Conservation (phyloP, 371 early-diverging fungal genomes). For the Lichtheimia corymbifera region DNA sequence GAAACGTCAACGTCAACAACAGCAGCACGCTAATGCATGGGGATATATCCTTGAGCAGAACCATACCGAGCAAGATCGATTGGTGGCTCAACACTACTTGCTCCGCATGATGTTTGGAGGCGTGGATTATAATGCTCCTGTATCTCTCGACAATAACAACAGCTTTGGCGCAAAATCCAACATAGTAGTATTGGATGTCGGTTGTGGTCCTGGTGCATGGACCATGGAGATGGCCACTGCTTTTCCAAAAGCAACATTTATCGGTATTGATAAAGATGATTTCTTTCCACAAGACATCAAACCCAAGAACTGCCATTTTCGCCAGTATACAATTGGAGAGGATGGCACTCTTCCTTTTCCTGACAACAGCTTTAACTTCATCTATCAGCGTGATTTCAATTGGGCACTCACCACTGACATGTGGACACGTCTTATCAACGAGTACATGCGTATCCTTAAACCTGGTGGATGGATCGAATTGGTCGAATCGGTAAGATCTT, state of each 20-base stretch:
- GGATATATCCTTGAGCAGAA: slow-evolving; percentile 11
- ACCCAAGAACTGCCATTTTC: slow-evolving; percentile 41
- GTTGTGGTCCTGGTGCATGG: slow-evolving; percentile 43
- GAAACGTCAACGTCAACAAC: slow-evolving; percentile 5
- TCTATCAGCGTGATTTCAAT: slow-evolving; percentile 43
- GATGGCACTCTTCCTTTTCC: slow-evolving; percentile 32
- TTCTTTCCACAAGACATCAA: slow-evolving; percentile 40
- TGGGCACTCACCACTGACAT: slow-evolving; percentile 21
- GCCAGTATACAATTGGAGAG: slow-evolving; percentile 2
- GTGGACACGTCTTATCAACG: slow-evolving; percentile 33
- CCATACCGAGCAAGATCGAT: slow-evolving; percentile 26
- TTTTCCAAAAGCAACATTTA: slow-evolving; percentile 38
- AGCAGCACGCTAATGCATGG: not conserved
- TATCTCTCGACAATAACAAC: not conserved
- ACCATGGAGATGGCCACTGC: slow-evolving; percentile 46
- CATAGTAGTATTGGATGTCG: slow-evolving; percentile 32
- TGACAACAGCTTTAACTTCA: slow-evolving; percentile 37
- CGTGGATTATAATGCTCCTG: slow-evolving; percentile 9
- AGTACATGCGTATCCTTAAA: slow-evolving; percentile 37
- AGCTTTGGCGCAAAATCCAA: no score
- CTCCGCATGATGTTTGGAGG: slow-evolving; percentile 32
- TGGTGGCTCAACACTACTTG: slow-evolving; percentile 45
- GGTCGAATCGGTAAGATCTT: slow-evolving; percentile 21
- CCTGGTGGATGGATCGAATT: slow-evolving; percentile 53
- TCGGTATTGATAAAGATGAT: slow-evolving; percentile 32